Evolutionary conservation across 177 flowering plant species (phyloP).

Genomic region (Vitis hybrid): DNA sequence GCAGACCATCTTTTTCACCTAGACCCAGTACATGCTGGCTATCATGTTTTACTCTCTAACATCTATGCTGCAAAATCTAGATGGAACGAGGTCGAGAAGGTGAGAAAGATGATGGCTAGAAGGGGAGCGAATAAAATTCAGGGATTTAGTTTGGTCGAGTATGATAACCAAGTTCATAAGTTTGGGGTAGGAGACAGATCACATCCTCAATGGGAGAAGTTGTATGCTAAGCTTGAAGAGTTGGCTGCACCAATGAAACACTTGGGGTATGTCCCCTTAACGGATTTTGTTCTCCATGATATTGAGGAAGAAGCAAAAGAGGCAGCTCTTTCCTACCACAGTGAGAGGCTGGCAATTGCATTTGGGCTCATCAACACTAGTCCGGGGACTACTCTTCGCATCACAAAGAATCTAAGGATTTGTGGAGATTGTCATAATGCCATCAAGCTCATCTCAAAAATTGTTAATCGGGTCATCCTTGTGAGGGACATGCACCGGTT

Average conservation of each 20-base stretch:
- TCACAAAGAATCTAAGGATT: slow-evolving; percentile 41
- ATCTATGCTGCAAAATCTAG: slow-evolving; percentile 37
- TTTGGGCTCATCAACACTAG: slow-evolving; percentile 40
- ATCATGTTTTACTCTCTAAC: slow-evolving; percentile 46
- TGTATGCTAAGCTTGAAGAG: slow-evolving; percentile 11
- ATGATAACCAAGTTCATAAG: slow-evolving; percentile 6
- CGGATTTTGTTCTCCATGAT: slow-evolving; percentile 42
- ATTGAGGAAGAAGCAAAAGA: slow-evolving; percentile 47
- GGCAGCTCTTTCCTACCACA: slow-evolving; percentile 28
- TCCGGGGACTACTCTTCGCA: slow-evolving; percentile 30
- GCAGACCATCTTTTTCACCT: slow-evolving; percentile 31
- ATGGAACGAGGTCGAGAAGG: slow-evolving; percentile 37
- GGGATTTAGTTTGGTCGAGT: slow-evolving; percentile 43
- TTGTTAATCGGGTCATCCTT: slow-evolving; percentile 31
- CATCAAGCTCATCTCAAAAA: slow-evolving; percentile 36
- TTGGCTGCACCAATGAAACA: slow-evolving; percentile 14
- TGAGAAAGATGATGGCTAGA: slow-evolving; percentile 29
- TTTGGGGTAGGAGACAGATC: slow-evolving; percentile 30
- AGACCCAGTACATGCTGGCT: slow-evolving; percentile 38
- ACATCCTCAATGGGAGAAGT: slow-evolving; percentile 19
- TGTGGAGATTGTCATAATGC: slow-evolving; percentile 40
- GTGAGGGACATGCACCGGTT: slow-evolving; percentile 40
- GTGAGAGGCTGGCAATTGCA: slow-evolving; percentile 34
- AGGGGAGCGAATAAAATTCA: slow-evolving; percentile 27
- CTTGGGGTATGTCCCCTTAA: slow-evolving; percentile 36